phyloP scores from a whole-genome alignment of 352 stramenopile genomes.

The Salisapilia sapeloensis region DNA sequence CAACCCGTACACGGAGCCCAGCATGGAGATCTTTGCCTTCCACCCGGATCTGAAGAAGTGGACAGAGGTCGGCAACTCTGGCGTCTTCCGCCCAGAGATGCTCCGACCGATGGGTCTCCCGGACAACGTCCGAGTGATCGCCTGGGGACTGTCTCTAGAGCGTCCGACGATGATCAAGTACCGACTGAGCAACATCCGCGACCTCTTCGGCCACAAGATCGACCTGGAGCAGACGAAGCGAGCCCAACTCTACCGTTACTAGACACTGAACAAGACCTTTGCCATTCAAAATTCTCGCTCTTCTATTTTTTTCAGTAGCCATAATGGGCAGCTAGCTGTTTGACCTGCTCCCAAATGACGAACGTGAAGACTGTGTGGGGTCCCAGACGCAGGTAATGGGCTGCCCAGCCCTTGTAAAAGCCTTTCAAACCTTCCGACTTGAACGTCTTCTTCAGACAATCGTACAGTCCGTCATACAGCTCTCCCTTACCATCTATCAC shows the following conservation, averaged over 20 bases:
- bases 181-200: constrained; percentile 97
- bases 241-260: constrained; percentile 81
- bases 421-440: constrained; percentile 54
- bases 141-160: constrained; percentile 98
- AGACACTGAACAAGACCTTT: constrained; percentile 9
- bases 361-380: constrained; percentile 80
- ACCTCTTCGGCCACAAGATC: constrained; percentile 99
- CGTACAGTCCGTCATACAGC: constrained; percentile 52
- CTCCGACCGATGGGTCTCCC: constrained; percentile 96
- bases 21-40: constrained; percentile 99
- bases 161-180: constrained; percentile 99
- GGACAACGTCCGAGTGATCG: constrained; percentile 98
- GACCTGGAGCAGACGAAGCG: constrained; percentile 92
- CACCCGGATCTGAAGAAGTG: constrained; percentile 99
- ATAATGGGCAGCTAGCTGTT: constrained; percentile 37
- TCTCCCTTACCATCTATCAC: constrained; percentile 74
- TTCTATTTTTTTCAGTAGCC: constrained; percentile 26
- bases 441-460: constrained; percentile 71
- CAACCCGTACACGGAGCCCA: constrained; percentile 99
- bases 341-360: constrained; percentile 75
- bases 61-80: constrained; percentile 98
- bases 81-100: constrained; percentile 99
- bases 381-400: constrained; percentile 75
- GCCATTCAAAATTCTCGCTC: too few relatives aligned
- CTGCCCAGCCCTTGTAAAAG: constrained; percentile 79